These are phyloP conservation scores for Arabidopsis suecica DNA, from an alignment of 345 rosid species.

Conservation along the genomic window DNA sequence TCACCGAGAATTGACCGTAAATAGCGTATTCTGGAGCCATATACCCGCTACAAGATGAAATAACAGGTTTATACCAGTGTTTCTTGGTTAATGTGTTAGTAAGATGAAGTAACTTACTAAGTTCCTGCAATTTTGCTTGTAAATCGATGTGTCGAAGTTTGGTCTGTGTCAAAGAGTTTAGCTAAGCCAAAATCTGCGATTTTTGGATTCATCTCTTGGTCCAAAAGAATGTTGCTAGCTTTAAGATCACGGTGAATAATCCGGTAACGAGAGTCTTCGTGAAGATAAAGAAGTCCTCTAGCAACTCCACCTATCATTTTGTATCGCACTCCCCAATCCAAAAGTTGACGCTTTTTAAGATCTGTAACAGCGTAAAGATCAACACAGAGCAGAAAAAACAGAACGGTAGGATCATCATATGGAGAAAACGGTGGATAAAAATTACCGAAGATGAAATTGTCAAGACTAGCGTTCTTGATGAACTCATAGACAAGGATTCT, in stretches of 20 bases:
- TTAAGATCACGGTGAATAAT: constrained; percentile 66
- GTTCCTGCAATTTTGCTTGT: constrained; percentile 58
- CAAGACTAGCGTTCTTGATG: constrained; percentile 54
- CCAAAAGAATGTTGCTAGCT: constrained; percentile 61
- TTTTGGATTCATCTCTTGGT: constrained; percentile 57
- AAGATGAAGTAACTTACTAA: constrained; percentile 41
- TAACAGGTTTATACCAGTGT: neutral
- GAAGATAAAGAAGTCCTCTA: constrained; percentile 47
- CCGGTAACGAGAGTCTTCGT: constrained; percentile 59
- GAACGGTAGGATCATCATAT: neutral
- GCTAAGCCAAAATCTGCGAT: constrained; percentile 71
- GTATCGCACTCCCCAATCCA: constrained; percentile 43
- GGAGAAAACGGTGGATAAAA: neutral
- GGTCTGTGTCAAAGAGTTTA: constrained; percentile 47
- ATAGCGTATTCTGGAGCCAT: constrained; percentile 47
- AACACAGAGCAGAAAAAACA: neutral
- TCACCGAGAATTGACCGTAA: constrained; percentile 42
- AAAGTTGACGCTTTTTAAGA: constrained; percentile 30
- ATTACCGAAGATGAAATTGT: constrained; percentile 49
- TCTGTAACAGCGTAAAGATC: constrained; percentile 17
- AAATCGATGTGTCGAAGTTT: constrained; percentile 44
- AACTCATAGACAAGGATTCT: constrained; percentile 55
- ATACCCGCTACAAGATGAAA: constrained; percentile 34
- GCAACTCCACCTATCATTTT: constrained; percentile 45
- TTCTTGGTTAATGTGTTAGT: neutral